These are phyloP conservation scores for Hemileia vastatrix DNA, from an alignment of 1,284 basidiomycete species.

Conservation along the genomic window DNA sequence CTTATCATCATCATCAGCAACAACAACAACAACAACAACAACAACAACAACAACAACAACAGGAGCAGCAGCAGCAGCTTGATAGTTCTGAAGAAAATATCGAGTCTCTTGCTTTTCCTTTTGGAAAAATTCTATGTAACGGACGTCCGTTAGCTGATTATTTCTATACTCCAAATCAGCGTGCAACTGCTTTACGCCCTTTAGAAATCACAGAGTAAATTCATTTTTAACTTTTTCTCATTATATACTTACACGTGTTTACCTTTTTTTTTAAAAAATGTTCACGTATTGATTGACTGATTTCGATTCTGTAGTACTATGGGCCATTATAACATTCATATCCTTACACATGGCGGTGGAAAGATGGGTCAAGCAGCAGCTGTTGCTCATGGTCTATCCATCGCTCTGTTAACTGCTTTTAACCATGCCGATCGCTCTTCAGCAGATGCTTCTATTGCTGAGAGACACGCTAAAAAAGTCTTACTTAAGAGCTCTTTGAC, in stretches of 20 bases:
- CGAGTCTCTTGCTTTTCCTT: not conserved
- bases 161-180: conserved; percentile 12
- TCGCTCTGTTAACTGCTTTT: conserved; percentile 4
- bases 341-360: conserved; percentile 9
- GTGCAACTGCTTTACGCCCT: conserved; percentile 6
- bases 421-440: not conserved
- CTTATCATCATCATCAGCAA: not conserved
- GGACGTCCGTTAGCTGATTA: conserved; percentile 10
- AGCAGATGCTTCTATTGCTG: conserved; percentile 1
- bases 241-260: not conserved
- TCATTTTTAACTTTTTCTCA: not conserved
- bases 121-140: conserved; percentile 6
- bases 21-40: not conserved
- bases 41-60: not conserved
- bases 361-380: conserved; percentile 19
- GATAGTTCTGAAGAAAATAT: not conserved
- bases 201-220: conserved; percentile 15
- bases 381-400: conserved; percentile 1
- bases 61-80: not conserved
- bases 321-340: conserved; percentile 14
- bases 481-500: conserved; percentile 9
- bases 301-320: conserved; percentile 3
- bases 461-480: conserved; percentile 5
- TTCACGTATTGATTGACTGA: too few species aligned
- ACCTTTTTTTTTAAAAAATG: too few species aligned